Evolutionary conservation across 2,329 filamentous ascomycete species (phyloP).

Genomic region (Chaetomium sp.): DNA sequence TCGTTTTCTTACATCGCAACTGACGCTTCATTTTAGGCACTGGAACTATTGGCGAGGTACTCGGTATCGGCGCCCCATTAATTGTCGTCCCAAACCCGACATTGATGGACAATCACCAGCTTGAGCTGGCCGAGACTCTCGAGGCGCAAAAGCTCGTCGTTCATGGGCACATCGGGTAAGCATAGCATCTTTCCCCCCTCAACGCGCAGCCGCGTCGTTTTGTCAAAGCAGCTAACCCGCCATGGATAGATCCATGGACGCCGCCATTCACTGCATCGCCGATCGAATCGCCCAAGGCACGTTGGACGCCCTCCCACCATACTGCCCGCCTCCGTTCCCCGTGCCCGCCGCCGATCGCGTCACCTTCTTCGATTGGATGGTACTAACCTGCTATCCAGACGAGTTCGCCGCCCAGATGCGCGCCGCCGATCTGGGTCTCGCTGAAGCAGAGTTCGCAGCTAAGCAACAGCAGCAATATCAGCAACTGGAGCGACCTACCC

Average conservation of each 20-base stretch:
- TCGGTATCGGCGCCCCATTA: constrained; percentile 73
- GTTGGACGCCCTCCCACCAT: constrained; percentile 34
- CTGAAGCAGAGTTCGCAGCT: not conserved
- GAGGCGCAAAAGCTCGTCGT: constrained; percentile 74
- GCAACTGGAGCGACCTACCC: not conserved
- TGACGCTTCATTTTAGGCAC: constrained; percentile 61
- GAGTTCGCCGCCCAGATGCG: constrained; percentile 30
- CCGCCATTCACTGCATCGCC: constrained; percentile 34
- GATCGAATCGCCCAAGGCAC: constrained; percentile 30
- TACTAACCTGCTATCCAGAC: constrained; percentile 37
- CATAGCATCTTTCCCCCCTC: too few relatives aligned
- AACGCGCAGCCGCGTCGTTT: too few relatives aligned
- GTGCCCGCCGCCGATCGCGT: constrained; percentile 36
- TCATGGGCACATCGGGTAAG: constrained; percentile 68
- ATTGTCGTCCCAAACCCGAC: constrained; percentile 84
- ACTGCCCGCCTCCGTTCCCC: constrained; percentile 37
- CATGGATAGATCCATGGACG: constrained; percentile 31
- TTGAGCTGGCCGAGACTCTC: constrained; percentile 79
- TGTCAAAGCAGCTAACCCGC: not conserved
- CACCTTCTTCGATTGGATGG: constrained; percentile 42
- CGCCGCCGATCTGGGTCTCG: constrained; percentile 15
- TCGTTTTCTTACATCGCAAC: not conserved
- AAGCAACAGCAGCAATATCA: not conserved
- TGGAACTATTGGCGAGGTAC: constrained; percentile 82
- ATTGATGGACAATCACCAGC: constrained; percentile 88